Evolutionary conservation across 441 rosid genomes (phyloP), one percentile per base, ranked within the genome.

Genomic region (Pelargonium citronellum): DNA sequence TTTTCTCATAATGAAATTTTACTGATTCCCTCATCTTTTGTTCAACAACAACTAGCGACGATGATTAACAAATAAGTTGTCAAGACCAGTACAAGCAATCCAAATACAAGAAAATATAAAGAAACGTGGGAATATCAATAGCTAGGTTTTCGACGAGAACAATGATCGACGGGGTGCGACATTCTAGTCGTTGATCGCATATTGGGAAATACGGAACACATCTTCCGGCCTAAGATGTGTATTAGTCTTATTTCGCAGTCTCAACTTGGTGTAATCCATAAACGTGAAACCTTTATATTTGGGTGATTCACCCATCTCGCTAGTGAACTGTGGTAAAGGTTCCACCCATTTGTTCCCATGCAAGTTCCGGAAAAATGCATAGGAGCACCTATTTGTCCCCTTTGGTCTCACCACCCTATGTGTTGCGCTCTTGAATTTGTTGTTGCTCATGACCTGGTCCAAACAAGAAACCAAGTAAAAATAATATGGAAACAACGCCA

Each of bases 301-400:
- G 13, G 79, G 74, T 44, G 68, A 47, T 66, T 78, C 69, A 43
- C 73, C 67, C 5, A 64, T 69, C 34, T 69, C 76, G 41, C 15
- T 15, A 9, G 69, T 78, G 76, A 78, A 75, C 39, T 69, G 76
- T 2, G 72, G 76, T 71, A 78, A 64, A 8, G 78, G 81, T 51
- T 75, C 60, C n/a, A 74, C 78, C 76, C 75, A 65, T 60, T 72
- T 72, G 9, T 71, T 74, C 2, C 62, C 74, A 1, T 71, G 58
- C 10, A 72, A 12, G 71, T 66, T 71, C 20, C 66, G 67, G 69
- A 69, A 69, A 75, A 78, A 78, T 49, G 72, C 72, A 15, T 69
- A 78, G 1, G 81, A 75, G 44, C 72, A 7, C 11, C 81, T 61
- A 34, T 61, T 39, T 53, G 19, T 55, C 58, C 73, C 62, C 15